These are phyloP conservation scores for Backusella circina DNA, from an alignment of 192 early-diverging fungal genomes.

Conservation along the genomic window DNA sequence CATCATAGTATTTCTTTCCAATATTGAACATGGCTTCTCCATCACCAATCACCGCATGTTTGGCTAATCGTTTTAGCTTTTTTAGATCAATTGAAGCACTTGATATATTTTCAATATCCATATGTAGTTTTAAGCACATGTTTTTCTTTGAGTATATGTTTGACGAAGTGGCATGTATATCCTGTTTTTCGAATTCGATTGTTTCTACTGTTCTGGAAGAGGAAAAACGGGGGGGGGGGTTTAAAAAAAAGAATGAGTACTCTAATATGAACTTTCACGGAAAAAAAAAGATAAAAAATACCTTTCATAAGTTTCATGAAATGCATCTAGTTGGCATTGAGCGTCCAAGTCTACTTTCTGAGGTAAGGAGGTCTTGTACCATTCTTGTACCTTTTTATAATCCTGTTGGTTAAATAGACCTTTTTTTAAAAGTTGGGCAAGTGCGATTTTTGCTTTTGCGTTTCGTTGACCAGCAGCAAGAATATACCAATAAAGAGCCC, in stretches of 20 bases:
- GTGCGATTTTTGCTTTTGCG: not conserved
- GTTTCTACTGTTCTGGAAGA: not conserved
- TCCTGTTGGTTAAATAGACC: not conserved
- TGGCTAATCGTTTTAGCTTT: not conserved
- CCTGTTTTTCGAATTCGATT: no score
- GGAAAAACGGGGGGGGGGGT: no score
- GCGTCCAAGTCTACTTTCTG: not conserved
- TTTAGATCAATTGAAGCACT: not conserved
- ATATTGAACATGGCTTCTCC: not conserved
- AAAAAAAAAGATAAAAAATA: not conserved
- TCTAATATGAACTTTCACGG: no score
- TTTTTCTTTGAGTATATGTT: not conserved
- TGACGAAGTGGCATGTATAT: no score
- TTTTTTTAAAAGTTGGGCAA: not conserved
- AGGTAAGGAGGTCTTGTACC: not conserved
- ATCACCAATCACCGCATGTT: not conserved
- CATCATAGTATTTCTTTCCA: no score
- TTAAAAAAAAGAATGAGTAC: no score
- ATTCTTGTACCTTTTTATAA: not conserved
- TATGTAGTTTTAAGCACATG: not conserved
- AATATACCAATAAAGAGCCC: not conserved
- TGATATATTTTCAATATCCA: not conserved
- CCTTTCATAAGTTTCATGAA: not conserved
- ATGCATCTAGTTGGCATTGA: not conserved
- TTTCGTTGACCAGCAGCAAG: not conserved